phyloP scores from a whole-genome alignment of 768 basidiomycete species.

The Cystofilobasidium bisporidii region DNA sequence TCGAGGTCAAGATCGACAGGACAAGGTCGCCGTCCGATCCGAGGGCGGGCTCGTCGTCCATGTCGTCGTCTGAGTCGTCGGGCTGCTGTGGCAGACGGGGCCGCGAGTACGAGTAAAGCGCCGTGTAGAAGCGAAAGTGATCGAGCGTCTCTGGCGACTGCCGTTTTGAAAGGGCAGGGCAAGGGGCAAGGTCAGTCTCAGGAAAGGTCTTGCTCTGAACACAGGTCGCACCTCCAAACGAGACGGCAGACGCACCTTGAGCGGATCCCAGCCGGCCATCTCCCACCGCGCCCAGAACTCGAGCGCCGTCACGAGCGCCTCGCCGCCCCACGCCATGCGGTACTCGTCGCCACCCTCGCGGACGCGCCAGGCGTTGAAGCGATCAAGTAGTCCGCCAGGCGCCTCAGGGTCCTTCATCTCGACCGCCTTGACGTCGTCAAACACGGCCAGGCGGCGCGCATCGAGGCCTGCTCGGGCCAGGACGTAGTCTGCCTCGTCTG shows the following conservation, averaged over 20 bases:
- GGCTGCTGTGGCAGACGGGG: conserved; percentile 40
- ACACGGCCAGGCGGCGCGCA: conserved; percentile 49
- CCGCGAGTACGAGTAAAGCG: conserved; percentile 66
- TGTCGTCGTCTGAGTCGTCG: conserved; percentile 35
- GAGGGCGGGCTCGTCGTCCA: conserved; percentile 49
- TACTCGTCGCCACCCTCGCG: conserved; percentile 66
- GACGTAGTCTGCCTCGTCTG: conserved; percentile 54
- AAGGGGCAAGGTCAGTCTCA: no score
- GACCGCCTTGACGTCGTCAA: conserved; percentile 70
- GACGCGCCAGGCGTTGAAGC: conserved; percentile 64
- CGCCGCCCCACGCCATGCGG: conserved; percentile 75
- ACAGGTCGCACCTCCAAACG: neutral
- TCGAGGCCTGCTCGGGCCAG: conserved; percentile 53
- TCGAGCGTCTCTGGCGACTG: conserved; percentile 50
- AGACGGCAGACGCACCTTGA: conserved; percentile 50
- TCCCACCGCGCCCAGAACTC: conserved; percentile 90
- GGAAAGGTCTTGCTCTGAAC: neutral
- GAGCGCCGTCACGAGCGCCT: conserved; percentile 80
- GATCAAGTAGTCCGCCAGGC: conserved; percentile 53
- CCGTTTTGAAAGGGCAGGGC: no score
- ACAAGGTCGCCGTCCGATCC: conserved; percentile 81
- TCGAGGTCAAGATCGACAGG: conserved; percentile 75
- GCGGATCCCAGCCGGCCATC: conserved; percentile 75
- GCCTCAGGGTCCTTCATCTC: conserved; percentile 66
- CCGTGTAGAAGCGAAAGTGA: conserved; percentile 72